Base-by-base conservation (phyloP, 768 basidiomycete genomes). In the Piloderma croceum region DNA sequence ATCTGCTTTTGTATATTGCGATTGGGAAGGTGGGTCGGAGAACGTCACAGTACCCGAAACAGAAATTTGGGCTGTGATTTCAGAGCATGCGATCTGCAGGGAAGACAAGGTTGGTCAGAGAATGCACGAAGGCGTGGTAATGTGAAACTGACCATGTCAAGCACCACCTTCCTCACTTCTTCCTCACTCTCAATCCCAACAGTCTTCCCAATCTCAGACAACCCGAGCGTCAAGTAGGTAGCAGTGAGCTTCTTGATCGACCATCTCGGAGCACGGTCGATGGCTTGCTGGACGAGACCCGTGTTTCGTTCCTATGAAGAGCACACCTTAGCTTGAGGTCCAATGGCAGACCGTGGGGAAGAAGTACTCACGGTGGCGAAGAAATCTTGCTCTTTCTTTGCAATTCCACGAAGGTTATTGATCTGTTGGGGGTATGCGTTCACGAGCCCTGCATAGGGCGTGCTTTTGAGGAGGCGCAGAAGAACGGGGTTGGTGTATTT, bases 161-260 rank as follows among this genome's bases (percentile, higher is more conserved):
- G 55, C 15, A 91, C 61, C 35, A 88, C 53, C 3, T 63, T 63
- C 21, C 78, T 68, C 9, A 81, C 78, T 33, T 77, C 74, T 11
- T 71, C 75, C 36, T 73, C 70, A 18, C 52, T 69, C 4, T 73
- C 65, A 32, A 79, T 71, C 39, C 69, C 67, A 51, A 75, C 65
- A 3, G 58, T 52, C 12, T 67, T 69, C 3, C 74, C 81, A 36
- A 93, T 88, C 47, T 91, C 86, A 0, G 70, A 60, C 6, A 92
- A 62, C 24, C 81, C 74, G 12, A 90, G 76, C 0, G 85, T 88
- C 29, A 90, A 70, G 51, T 90, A 94, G 2, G 90, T 90, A 37
- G 76, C 75, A 0, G 84, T 91, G 42, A 92, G 75, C 56, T 79
- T 84, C 60, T 78, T 80, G 49, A 92, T 75, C 35, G 77, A 67